Percentiles rank a stretch among this genome's conserved stretches.
Conservation (phyloP, 176 grass and related monocot species). For the Bothriochloa decipiens region DNA sequence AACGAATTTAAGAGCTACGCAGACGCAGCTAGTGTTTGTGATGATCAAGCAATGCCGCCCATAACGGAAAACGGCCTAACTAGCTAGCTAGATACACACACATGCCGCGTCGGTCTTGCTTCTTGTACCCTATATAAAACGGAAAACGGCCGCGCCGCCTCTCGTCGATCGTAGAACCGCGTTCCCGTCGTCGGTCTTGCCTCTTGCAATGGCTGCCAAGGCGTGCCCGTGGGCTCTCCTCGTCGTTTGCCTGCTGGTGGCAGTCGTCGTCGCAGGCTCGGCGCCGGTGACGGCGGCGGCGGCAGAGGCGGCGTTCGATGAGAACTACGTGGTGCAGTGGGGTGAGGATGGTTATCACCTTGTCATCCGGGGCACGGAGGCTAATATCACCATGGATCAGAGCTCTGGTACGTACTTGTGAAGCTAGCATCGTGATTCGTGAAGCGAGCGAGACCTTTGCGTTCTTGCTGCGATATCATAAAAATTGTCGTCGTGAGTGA, state of each 20-base stretch:
- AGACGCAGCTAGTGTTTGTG: not conserved
- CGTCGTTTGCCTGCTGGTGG: not conserved
- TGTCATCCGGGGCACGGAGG: slow-evolving; percentile 37
- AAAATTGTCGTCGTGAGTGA: not conserved
- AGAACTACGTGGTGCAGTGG: slow-evolving; percentile 59
- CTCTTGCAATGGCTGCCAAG: slow-evolving; percentile 19
- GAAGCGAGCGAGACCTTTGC: not conserved
- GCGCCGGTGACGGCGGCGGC: not conserved
- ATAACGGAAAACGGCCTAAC: not conserved
- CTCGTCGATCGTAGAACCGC: not conserved
- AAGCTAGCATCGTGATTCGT: not conserved
- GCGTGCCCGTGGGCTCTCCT: not conserved
- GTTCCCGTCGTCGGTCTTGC: not conserved
- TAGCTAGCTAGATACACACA: not conserved
- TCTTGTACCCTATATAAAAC: too few species aligned
- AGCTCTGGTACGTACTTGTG: slow-evolving; percentile 49
- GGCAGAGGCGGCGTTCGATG: slow-evolving; percentile 38
- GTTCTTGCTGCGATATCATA: not conserved
- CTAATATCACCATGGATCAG: slow-evolving; percentile 67
- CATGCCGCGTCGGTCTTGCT: too few species aligned
- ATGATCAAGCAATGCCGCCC: not conserved
- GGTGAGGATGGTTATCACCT: slow-evolving; percentile 57
- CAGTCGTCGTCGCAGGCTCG: not conserved
- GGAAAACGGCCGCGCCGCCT: too few species aligned
- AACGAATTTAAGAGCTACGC: not conserved